Evolutionary conservation across 1,284 basidiomycete species (phyloP), one percentile per base, ranked within the genome.

Genomic region (Moesziomyces sp.): DNA sequence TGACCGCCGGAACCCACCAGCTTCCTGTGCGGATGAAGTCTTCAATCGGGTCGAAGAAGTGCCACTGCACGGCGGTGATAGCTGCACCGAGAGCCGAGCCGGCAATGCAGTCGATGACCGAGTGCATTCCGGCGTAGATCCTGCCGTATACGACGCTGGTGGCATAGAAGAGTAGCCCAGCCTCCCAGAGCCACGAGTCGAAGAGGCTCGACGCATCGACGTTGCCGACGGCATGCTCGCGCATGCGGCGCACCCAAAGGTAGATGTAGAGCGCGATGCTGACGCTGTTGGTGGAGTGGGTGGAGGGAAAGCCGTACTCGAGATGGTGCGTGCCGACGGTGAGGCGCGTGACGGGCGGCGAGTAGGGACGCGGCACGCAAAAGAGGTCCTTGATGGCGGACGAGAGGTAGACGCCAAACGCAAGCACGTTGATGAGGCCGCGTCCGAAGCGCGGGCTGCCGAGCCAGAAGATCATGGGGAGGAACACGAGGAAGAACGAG

Each of bases 251-350:
- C n/a, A 82, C 54, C 63, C 77, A 79, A 19, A 80, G 65, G 34
- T 82, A 84, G 56, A 79, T 55, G 53, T 76, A 78, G 24, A 82
- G 60, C 0, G 93, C 93, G 71, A 96, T 92, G 40, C 93, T 93
- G 57, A 94, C 89, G 50, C 90, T 89, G 83, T 96, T 97, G 1
- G 95, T 94, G 2, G 93, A 93, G 82, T 99, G 96, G 0, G 95
- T 97, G 0, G 94, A 97, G 0, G 94, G 95, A 82, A 98, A 97
- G 18, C 96, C 95, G 81, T 94, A 94, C 73, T 86, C 86, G 44
- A 86, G 82, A 47, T 79, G 84, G 57, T 86, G 85, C 3, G 83
- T 85, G 19, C 85, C 85, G 26, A 86, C 83, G 4, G 83, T 80
- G 3, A 98, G 87, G 42, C 96, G 89, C 8, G 90, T 91, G 7